Evolutionary conservation across 2,329 filamentous ascomycete species (phyloP), one percentile per base, ranked within the genome.

Genomic region (Raffaelea albimanens): DNA sequence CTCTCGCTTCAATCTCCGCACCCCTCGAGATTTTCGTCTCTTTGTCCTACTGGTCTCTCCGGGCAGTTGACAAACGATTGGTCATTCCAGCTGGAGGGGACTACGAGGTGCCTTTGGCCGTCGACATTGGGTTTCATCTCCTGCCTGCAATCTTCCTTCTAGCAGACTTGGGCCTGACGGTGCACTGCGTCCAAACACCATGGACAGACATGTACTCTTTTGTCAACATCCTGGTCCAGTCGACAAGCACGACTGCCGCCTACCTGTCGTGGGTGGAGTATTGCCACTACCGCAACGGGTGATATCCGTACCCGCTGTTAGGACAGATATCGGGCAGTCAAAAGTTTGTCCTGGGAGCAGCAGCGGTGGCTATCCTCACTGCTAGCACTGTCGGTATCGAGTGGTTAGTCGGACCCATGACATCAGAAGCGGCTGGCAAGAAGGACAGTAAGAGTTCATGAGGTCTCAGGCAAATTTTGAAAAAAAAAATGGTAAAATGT

Each of bases 281-380:
- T 19, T 87, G 83, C 65, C 85, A 76, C 56, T 69, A 69, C 31
- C 68, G 75, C 49, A 87, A 87, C 57, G 78, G 82, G 58, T 76
- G 71, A 76, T 93, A 93, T 56, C 87, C 88, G 1, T 95, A 95
- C 63, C 88, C 89, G 1, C 73, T 95, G n/a, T 90, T 95, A 53
- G 82, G 71, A 7, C 61, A 84, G 38, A 66, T 93, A 36, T 73
- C 71, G 43, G 82, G 78, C 0, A 60, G 67, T 45, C 81, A 88
- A 57, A 75, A 89, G 19, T 67, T 80, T 8, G 66, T 75, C 1
- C 68, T 94, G 5, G 93, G 93, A 56, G 71, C 71, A 1, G 66
- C 76, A n/a, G 84, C 85, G 39, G 87, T 85, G 0, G 58, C 75
- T 2, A 63, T 85, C 13, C 88, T 93, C 78, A 82, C 83, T 4